Base-by-base conservation (phyloP, 257 asterid genomes). In the Pogostemon cablin region DNA sequence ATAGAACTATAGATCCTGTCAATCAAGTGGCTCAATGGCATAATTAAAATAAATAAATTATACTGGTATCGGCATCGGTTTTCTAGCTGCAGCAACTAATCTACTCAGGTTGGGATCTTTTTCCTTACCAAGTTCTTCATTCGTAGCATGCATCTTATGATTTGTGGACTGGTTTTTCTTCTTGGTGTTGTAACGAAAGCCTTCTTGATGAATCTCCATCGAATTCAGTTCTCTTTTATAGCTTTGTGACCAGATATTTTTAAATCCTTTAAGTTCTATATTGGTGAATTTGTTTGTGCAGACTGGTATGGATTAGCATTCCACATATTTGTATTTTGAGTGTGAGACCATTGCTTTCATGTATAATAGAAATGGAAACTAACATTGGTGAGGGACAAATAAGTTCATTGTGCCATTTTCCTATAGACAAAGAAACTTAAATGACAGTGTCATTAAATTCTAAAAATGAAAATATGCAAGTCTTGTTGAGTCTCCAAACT, bases 361-460 rank as follows among this genome's bases (percentile, higher is more conserved):
- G 66, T 15, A 40, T 6, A n/a, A 34, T 34, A 34, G 44, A 47
- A 20, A 3, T 6, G 5, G 10, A 41, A 11, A 65, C 46, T 10
- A 65, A 34, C 58, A 10, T 44, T 65, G 34, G 59, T 65, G 25
- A 47, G 46, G 69, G 32, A 53, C 52, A 49, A 12, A 46, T 42
- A 54, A 25, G 52, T 35, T 48, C 12, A 0, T 9, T 11, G 53
- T 17, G n/a, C 20, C 15, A 48, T 47, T 48, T 48, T 48, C n/a
- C 53, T 48, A 11, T 17, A 44, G 8, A 57, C 9, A 11, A 32
- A 17, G 43, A 41, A 56, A 56, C 42, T 9, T 25, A 25, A 25
- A 25, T 25, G 32, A 25, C 32, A 15, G 17, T 25, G 32, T 25
- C 1, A 1, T 25, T 1, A 25, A 25, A 25, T 25, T 25, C 32